Conservation (phyloP, 805 yeast genomes). For the Naumovozyma dairenensis region DNA sequence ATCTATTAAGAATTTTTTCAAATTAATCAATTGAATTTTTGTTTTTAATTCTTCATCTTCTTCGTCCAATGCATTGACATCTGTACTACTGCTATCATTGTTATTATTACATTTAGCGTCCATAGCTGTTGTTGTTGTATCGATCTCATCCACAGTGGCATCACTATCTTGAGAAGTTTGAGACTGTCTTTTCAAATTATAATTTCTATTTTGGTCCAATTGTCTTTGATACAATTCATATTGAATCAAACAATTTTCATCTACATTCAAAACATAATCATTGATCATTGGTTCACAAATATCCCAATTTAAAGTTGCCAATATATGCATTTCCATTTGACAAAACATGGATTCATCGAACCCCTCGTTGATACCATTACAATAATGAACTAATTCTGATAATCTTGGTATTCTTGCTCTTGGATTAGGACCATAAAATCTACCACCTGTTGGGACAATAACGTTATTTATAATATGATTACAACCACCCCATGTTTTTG, state of each 20-base stretch:
- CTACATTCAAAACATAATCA: constrained; percentile 37
- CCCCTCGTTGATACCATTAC: constrained; percentile 47
- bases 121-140: no score
- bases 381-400: constrained; percentile 58
- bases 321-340: constrained; percentile 72
- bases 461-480: constrained; percentile 50
- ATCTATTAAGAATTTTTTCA: constrained; percentile 43
- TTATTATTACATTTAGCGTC: constrained; percentile 4
- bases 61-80: constrained; percentile 9
- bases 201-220: constrained; percentile 19
- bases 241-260: constrained; percentile 36
- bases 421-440: constrained; percentile 60
- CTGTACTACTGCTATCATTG: constrained; percentile 13
- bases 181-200: constrained; percentile 15
- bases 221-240: constrained; percentile 29
- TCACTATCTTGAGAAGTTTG: constrained; percentile 20
- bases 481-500: constrained; percentile 73
- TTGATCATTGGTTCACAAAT: constrained; percentile 53
- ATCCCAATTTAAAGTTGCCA: constrained; percentile 63
- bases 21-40: constrained; percentile 33
- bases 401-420: constrained; percentile 68
- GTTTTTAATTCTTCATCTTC: constrained; percentile 24
- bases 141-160: constrained; percentile 20
- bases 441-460: constrained; percentile 45
- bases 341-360: constrained; percentile 51